Base-by-base conservation (phyloP, 345 rosid genomes). In the Pugionium cornutum region DNA sequence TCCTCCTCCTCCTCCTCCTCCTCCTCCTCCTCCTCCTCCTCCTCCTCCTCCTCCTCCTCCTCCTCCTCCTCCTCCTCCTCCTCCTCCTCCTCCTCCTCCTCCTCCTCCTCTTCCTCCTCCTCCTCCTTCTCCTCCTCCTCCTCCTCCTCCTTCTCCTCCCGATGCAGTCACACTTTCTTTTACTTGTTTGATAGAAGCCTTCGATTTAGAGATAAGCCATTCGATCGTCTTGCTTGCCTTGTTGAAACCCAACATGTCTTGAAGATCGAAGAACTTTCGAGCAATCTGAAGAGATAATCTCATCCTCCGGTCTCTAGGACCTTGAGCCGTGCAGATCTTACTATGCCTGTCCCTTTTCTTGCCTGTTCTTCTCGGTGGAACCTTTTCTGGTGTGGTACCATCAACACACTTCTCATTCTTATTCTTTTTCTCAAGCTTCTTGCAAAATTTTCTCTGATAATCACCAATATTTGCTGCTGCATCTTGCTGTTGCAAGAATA, bases 141-240 rank as follows among this genome's bases (percentile, higher is more conserved):
- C 36, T 41, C 41, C 53, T 51, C 56, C 70, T 53, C 30, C 40
- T 52, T 4, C 64, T 51, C 41, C 62, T 44, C 54, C 67, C 2
- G 68, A 46, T 61, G 40, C 73, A 47, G 63, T 64, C 41, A 65
- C 32, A 52, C 67, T 82, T 47, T 77, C 84, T 43, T 74, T 43
- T 28, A 88, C 69, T 66, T 88, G 86, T 64, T 80, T 85, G 63
- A 91, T 88, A 1, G 94, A 85, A 7, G 72, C 62, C 76, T 75
- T 91, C 4, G 96, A 91, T 77, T 83, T 83, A 37, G 87, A 76
- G 65, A 91, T 69, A 59, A 88, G 81, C 95, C 95, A 88, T 71
- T 88, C 95, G 1, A 88, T 77, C 7, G 95, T 88, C 59, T 81
- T 85, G 77, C 95, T 88, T 0, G 91, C 86, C 62, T 86, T 88